Base-by-base conservation (phyloP, 2,329 filamentous ascomycete genomes). In the Aureobasidium musti region DNA sequence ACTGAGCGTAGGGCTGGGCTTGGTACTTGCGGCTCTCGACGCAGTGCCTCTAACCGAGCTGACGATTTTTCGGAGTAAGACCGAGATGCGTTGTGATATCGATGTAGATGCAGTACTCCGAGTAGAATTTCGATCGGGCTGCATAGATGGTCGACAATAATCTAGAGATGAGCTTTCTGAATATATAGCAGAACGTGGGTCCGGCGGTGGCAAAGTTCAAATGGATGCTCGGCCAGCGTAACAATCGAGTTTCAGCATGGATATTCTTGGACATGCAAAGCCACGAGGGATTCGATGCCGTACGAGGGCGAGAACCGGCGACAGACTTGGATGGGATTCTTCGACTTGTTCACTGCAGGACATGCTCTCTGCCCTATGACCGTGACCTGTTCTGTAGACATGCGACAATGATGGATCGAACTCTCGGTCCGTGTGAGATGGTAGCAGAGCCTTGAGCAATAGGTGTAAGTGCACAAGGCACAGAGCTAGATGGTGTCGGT, bases 171-270 rank as follows among this genome's bases (percentile, higher is more conserved):
- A 17, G 14, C 28, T n/a, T n/a, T 3, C n/a, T 30, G 19, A 11
- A 8, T 14, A n/a, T 52, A n/a, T 52, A 33, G 26, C 2, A 41
- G 19, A 21, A 41, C 4, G 35, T 26, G 7, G 28, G n/a, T 39
- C 10, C 5, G 19, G 21, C 21, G 19, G 21, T 35, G 5, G n/a
- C 10, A 56, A 37, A 43, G 21, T n/a, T 23, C 30, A 30, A 30
- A 35, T 43, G 13, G 14, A 37, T 13, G 28, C n/a, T 3, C 21
- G 33, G 35, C 37, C 21, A 28, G 53, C 8, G 53, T 43, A 57
- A 23, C 37, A n/a, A 14, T 57, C 53, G 21, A 57, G 53, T 57
- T 57, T 57, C 53, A 57, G 53, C 53, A 23, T 54, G 50, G 30
- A 17, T 37, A 54, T 54, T 54, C 37, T n/a, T 30, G 26, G 53